These are phyloP conservation scores for Przewalskia tangutica DNA, from an alignment of 257 asterid genomes.

Conservation along the genomic window DNA sequence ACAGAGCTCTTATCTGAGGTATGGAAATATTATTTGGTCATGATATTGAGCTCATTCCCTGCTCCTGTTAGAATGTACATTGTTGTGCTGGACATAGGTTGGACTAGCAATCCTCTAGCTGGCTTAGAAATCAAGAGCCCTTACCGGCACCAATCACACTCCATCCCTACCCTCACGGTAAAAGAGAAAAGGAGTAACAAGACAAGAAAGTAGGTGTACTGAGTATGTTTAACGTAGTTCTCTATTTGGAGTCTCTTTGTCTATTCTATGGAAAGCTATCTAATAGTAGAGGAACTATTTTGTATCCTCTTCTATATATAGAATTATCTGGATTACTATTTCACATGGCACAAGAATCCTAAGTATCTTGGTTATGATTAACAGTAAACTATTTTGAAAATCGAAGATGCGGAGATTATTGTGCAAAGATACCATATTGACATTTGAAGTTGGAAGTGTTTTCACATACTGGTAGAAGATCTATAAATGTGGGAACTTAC, in stretches of 20 bases:
- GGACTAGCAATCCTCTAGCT: background rate
- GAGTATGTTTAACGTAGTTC: background rate
- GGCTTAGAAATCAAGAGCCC: background rate
- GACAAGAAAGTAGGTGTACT: background rate
- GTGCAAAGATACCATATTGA: background rate
- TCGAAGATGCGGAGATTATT: background rate
- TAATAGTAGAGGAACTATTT: background rate
- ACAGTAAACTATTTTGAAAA: background rate
- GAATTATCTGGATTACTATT: background rate
- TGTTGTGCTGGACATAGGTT: background rate
- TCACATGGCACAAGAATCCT: background rate
- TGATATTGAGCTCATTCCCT: background rate
- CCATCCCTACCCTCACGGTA: background rate
- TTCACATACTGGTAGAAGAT: background rate
- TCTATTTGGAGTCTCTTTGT: background rate
- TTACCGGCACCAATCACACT: background rate
- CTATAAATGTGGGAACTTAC: background rate
- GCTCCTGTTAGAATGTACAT: background rate
- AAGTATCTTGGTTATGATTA: background rate
- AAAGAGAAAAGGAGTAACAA: background rate
- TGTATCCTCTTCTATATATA: background rate
- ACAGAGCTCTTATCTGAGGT: constrained; percentile 98
- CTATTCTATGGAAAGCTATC: background rate
- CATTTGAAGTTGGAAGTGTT: background rate
- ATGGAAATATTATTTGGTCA: constrained; percentile 12